Evolutionary conservation across 345 rosid genomes (phyloP).

Genomic region (Hypericum perforatum): DNA sequence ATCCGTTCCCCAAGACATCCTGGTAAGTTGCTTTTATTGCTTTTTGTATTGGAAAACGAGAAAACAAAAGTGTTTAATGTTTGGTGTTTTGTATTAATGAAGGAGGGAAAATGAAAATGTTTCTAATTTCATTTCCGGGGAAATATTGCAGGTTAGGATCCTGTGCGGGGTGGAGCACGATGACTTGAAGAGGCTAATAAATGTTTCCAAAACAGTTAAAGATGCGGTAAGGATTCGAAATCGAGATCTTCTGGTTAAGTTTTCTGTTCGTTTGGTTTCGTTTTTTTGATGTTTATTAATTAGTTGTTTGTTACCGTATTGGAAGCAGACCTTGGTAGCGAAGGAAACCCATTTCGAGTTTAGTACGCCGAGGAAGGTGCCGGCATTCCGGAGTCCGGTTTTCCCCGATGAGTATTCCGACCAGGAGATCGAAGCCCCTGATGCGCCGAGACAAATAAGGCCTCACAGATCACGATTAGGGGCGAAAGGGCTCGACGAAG

Average conservation of each 20-base stretch:
- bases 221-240: constrained; percentile 52
- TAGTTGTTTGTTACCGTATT: background rate
- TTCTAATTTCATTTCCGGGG: background rate
- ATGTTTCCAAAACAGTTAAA: constrained; percentile 52
- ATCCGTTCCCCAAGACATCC: constrained; percentile 61
- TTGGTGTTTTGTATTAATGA: background rate
- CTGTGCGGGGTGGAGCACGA: constrained; percentile 61
- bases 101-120: background rate
- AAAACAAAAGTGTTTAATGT: background rate
- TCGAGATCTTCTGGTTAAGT: background rate
- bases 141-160: constrained; percentile 40
- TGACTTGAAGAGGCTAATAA: constrained; percentile 52
- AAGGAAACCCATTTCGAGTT: constrained; percentile 51
- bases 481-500: constrained; percentile 31
- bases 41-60: constrained; percentile 4
- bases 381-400: constrained; percentile 29
- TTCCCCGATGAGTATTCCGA: constrained; percentile 11
- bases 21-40: constrained; percentile 32
- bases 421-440: constrained; percentile 49
- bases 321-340: constrained; percentile 48
- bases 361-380: constrained; percentile 55
- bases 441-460: constrained; percentile 43
- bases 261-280: background rate
- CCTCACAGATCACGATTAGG: constrained; percentile 20
- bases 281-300: background rate